phyloP scores from a whole-genome alignment of 1,284 basidiomycete species.

The Boletellus sp. region DNA sequence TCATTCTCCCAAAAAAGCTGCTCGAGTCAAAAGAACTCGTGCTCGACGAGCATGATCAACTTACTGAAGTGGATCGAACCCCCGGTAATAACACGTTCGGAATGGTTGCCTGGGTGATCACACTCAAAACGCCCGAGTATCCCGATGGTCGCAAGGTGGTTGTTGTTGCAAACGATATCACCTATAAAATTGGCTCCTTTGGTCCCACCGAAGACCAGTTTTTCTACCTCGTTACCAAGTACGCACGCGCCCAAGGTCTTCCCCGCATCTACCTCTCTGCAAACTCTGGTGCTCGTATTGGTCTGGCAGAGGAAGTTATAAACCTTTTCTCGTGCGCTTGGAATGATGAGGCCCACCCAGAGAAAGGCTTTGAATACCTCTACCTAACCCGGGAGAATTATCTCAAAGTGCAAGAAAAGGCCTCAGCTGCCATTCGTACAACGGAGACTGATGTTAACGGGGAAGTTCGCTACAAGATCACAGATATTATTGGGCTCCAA shows the following conservation, averaged over 20 bases:
- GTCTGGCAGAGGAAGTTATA: constrained; percentile 91
- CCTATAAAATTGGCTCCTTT: constrained; percentile 98
- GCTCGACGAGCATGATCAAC: constrained; percentile 89
- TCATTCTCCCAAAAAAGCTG: constrained; percentile 74
- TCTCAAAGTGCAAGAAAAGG: constrained; percentile 81
- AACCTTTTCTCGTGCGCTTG: constrained; percentile 91
- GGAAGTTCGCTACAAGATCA: constrained; percentile 89
- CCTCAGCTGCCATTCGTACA: constrained; percentile 74
- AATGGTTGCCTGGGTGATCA: constrained; percentile 99
- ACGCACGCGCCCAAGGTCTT: constrained; percentile 84
- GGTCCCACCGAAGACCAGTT: constrained; percentile 94
- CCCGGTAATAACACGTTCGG: constrained; percentile 94
- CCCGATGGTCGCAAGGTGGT: constrained; percentile 86
- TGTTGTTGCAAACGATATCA: constrained; percentile 97
- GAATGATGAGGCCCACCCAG: constrained; percentile 77
- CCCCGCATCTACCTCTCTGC: constrained; percentile 97
- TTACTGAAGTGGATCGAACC: constrained; percentile 86
- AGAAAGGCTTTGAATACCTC: constrained; percentile 96
- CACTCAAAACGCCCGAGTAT: constrained; percentile 90
- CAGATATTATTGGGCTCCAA: constrained; percentile 93
- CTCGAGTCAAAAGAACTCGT: constrained; percentile 88
- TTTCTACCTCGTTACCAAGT: constrained; percentile 94
- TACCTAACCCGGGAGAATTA: constrained; percentile 89
- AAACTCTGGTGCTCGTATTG: constrained; percentile 97
- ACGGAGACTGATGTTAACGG: constrained; percentile 84